Evolutionary conservation across 2,329 filamentous ascomycete genomes (phyloP).

Genomic region (Amylocarpus encephaloides): DNA sequence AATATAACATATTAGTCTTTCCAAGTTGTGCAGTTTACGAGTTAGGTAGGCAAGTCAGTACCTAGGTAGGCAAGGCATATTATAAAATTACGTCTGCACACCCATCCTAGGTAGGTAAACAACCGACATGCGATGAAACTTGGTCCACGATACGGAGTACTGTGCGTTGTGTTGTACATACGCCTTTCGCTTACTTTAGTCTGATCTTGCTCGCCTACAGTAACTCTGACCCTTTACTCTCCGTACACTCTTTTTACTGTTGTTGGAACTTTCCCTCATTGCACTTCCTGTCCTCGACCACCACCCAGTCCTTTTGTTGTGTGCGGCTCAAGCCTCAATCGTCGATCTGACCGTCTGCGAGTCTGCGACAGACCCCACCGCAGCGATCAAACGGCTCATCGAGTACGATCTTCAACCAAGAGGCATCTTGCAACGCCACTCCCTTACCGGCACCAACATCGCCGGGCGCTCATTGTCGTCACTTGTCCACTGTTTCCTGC

Average conservation of each 20-base stretch:
- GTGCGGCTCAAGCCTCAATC: not conserved
- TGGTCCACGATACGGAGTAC: no score
- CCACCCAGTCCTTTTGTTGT: not conserved
- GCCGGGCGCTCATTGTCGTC: not conserved
- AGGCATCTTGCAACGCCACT: not conserved
- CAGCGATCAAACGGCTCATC: conserved; percentile 4
- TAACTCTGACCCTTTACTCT: no score
- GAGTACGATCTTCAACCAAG: no score
- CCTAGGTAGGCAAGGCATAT: not conserved
- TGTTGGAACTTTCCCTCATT: no score
- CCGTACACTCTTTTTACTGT: no score
- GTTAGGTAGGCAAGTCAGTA: not conserved
- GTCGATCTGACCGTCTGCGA: conserved; percentile 2
- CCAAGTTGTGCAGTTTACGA: not conserved
- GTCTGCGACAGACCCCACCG: conserved; percentile 3
- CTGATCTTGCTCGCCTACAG: no score
- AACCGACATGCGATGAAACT: no score
- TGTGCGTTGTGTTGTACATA: no score
- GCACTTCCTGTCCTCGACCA: not conserved
- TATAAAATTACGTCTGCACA: not conserved
- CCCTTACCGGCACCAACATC: not conserved
- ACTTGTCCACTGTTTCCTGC: not conserved
- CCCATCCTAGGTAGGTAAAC: no score
- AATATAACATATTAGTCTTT: not conserved
- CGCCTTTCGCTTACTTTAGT: no score